phyloP scores from a whole-genome alignment of 2,329 filamentous ascomycete genomes.

The Scleromitrula shiraiana region DNA sequence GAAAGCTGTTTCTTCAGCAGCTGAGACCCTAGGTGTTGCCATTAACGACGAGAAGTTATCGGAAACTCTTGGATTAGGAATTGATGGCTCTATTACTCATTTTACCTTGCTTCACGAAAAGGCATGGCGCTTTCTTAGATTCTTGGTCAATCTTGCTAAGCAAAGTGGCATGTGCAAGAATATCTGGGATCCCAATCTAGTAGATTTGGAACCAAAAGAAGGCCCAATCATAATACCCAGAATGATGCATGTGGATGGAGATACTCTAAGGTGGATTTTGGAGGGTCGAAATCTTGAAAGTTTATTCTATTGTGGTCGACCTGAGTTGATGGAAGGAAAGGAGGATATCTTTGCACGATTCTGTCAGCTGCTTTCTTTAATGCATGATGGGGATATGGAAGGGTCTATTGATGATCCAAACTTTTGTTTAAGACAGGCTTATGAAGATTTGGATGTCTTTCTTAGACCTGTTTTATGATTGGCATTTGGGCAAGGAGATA shows the following conservation, averaged over 20 bases:
- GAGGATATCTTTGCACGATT: constrained; percentile 31
- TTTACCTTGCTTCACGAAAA: constrained; percentile 57
- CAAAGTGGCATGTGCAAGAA: constrained; percentile 44
- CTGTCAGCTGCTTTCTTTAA: constrained; percentile 39
- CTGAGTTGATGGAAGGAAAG: constrained; percentile 6
- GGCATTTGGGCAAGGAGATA: too few relatives aligned
- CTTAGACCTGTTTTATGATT: constrained; percentile 43
- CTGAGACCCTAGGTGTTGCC: neutral
- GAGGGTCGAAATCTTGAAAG: constrained; percentile 38
- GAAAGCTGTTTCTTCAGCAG: constrained; percentile 5
- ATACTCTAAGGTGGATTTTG: constrained; percentile 50
- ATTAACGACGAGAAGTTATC: neutral
- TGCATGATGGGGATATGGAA: constrained; percentile 39
- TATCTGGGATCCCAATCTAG: constrained; percentile 26
- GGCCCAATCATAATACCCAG: too few relatives aligned
- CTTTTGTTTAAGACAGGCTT: constrained; percentile 41
- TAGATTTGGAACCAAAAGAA: constrained; percentile 32
- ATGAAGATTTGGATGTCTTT: constrained; percentile 47
- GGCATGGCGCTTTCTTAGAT: constrained; percentile 60
- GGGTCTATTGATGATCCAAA: constrained; percentile 18
- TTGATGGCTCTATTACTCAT: constrained; percentile 62
- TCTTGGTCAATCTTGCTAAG: constrained; percentile 63
- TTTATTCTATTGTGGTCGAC: constrained; percentile 29
- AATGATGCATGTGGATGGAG: constrained; percentile 58
- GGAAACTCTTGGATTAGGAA: constrained; percentile 55